These are phyloP conservation scores for Diaporthe nobilis DNA, from an alignment of 2,329 filamentous ascomycete species.

Conservation along the genomic window DNA sequence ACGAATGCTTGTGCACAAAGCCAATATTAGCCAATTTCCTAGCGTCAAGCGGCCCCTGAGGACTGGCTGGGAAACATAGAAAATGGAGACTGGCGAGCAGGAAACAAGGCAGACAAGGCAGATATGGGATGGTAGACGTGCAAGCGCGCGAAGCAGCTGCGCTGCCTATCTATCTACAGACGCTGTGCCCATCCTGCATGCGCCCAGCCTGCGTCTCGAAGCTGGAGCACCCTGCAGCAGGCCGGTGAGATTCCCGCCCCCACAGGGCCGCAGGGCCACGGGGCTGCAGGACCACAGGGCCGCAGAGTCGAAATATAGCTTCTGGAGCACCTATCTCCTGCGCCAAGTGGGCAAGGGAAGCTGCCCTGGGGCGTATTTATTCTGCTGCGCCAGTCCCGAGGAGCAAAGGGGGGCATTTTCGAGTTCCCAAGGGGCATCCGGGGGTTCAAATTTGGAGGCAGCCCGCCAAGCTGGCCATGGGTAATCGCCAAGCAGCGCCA, in stretches of 20 bases:
- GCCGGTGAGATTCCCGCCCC: conserved; percentile 13
- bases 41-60: conserved; percentile 25
- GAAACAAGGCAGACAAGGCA: background rate
- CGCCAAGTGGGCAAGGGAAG: background rate
- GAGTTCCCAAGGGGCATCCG: background rate
- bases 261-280: conserved; percentile 7
- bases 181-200: background rate
- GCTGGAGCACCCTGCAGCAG: conserved; percentile 2
- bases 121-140: background rate
- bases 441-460: conserved; percentile 23
- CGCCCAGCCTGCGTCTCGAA: background rate
- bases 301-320: conserved; percentile 27
- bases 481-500: conserved; percentile 34
- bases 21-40: conserved; percentile 26
- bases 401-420: background rate
- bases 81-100: background rate
- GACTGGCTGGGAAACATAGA: conserved; percentile 11
- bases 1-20: conserved; percentile 30
- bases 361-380: background rate
- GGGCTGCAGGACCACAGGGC: background rate
- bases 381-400: conserved; percentile 4
- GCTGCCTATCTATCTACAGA: background rate
- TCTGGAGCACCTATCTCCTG: background rate
- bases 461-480: conserved; percentile 34
- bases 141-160: background rate